Percentiles rank a stretch among this genome's conserved stretches.
phyloP scores from a whole-genome alignment of 257 asterid species.

The Fraxinus anomala region DNA sequence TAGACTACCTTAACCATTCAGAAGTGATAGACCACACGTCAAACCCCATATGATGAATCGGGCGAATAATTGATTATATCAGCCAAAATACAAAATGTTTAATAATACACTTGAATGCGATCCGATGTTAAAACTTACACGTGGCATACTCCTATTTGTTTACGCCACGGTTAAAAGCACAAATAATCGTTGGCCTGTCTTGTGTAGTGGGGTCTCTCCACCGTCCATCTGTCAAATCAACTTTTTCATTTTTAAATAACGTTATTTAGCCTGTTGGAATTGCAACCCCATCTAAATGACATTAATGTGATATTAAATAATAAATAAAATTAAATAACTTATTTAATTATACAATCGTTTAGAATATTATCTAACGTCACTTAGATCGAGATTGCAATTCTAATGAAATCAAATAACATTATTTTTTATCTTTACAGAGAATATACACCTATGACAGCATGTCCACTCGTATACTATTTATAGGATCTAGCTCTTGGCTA shows the following conservation, averaged over 20 bases:
- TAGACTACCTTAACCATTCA: too few relatives aligned
- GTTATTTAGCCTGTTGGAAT: too few relatives aligned
- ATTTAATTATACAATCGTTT: too few relatives aligned
- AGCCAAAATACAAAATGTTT: constrained; percentile 18
- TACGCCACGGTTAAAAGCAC: constrained; percentile 9
- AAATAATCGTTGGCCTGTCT: constrained; percentile 18
- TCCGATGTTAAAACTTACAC: not conserved
- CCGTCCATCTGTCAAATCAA: constrained; percentile 32
- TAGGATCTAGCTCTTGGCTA: not conserved
- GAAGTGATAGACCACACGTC: not conserved
- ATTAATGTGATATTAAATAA: too few relatives aligned
- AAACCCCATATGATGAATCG: constrained; percentile 3
- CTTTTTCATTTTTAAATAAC: constrained; percentile 1
- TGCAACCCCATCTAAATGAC: too few relatives aligned
- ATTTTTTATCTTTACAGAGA: constrained; percentile 20
- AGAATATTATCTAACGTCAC: too few relatives aligned
- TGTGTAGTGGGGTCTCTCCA: not conserved
- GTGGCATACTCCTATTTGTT: constrained; percentile 15
- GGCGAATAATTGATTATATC: not conserved
- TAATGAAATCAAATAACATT: too few relatives aligned
- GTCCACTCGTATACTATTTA: not conserved
- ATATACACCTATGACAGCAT: not conserved
- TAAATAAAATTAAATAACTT: too few relatives aligned
- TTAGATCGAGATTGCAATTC: too few relatives aligned
- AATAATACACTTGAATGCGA: not conserved